Conservation (phyloP, 768 basidiomycete genomes). For the Leccinum truebloodii region DNA sequence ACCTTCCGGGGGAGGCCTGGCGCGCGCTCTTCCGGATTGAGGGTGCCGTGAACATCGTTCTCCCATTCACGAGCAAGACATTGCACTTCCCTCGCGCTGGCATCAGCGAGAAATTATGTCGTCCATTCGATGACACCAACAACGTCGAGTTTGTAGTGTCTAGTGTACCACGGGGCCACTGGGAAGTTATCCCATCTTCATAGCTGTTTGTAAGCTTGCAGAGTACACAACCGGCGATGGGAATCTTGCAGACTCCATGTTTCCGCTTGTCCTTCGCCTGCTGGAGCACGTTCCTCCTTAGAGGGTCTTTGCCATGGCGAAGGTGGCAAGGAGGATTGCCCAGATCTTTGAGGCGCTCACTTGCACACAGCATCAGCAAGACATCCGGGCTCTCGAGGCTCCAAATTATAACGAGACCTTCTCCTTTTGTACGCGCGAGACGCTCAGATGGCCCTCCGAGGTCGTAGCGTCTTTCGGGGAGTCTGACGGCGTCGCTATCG, state of each 20-base stretch:
- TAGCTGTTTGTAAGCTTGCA: no score
- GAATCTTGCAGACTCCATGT: background rate
- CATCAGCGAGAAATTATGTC: slow-evolving; percentile 28
- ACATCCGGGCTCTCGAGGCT: slow-evolving; percentile 27
- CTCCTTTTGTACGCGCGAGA: no score
- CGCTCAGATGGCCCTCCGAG: no score
- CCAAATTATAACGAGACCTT: no score
- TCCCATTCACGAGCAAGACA: slow-evolving; percentile 38
- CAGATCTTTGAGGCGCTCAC: slow-evolving; percentile 44
- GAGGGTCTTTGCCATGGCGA: slow-evolving; percentile 17
- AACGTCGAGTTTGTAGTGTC: slow-evolving; percentile 46
- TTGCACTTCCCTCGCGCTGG: slow-evolving; percentile 6
- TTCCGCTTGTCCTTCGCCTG: background rate
- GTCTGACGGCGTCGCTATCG: no score
- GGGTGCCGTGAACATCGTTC: slow-evolving; percentile 39
- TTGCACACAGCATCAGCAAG: background rate
- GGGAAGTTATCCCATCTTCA: no score
- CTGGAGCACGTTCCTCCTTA: background rate
- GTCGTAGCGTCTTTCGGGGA: no score
- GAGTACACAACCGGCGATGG: background rate
- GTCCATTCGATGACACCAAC: slow-evolving; percentile 12
- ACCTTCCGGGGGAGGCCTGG: slow-evolving; percentile 32
- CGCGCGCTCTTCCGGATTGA: slow-evolving; percentile 30
- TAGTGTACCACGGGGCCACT: no score
- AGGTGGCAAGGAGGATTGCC: slow-evolving; percentile 45